phyloP scores from a whole-genome alignment of 768 basidiomycete genomes.

The Tulasnella sp. region DNA sequence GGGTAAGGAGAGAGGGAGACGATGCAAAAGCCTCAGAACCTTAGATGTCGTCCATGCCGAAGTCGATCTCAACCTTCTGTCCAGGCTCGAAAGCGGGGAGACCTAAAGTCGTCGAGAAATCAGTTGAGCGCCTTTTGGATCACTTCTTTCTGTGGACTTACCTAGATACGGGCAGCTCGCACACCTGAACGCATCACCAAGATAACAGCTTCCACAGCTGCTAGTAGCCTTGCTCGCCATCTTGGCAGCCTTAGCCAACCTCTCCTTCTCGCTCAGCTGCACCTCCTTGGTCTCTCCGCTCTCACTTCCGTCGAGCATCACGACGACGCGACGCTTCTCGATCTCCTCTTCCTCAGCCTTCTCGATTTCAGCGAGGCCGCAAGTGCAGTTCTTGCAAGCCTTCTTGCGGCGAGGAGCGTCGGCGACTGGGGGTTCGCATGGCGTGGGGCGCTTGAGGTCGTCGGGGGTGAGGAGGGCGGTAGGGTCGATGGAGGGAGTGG shows the following conservation, averaged over 20 bases:
- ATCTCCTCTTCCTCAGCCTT: conserved; percentile 60
- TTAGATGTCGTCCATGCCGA: conserved; percentile 86
- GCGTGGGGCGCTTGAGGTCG: conserved; percentile 43
- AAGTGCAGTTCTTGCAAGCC: conserved; percentile 95
- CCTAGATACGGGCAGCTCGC: conserved; percentile 94
- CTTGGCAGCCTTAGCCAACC: conserved; percentile 60
- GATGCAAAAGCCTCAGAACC: background rate
- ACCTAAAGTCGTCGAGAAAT: conserved; percentile 87
- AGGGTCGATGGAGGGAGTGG: conserved; percentile 43
- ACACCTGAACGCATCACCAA: conserved; percentile 97
- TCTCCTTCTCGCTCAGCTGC: conserved; percentile 54
- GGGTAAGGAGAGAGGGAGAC: background rate
- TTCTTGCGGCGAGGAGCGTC: conserved; percentile 66
- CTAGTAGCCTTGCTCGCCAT: conserved; percentile 85
- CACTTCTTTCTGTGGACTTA: too few relatives aligned
- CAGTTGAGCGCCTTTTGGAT: conserved; percentile 96
- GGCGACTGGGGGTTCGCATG: conserved; percentile 34
- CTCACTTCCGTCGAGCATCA: conserved; percentile 63
- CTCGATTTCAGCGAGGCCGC: conserved; percentile 92
- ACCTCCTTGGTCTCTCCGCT: conserved; percentile 53
- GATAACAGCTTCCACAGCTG: conserved; percentile 94
- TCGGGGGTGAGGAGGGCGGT: conserved; percentile 42
- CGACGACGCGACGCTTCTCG: conserved; percentile 52
- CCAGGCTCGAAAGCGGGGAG: conserved; percentile 97
- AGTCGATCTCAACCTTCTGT: conserved; percentile 90